A percentile compares a stretch with the other conserved stretches of the same genome.
phyloP scores from a whole-genome alignment of 371 early-diverging fungal species.

The Syncephalis fuscata region DNA sequence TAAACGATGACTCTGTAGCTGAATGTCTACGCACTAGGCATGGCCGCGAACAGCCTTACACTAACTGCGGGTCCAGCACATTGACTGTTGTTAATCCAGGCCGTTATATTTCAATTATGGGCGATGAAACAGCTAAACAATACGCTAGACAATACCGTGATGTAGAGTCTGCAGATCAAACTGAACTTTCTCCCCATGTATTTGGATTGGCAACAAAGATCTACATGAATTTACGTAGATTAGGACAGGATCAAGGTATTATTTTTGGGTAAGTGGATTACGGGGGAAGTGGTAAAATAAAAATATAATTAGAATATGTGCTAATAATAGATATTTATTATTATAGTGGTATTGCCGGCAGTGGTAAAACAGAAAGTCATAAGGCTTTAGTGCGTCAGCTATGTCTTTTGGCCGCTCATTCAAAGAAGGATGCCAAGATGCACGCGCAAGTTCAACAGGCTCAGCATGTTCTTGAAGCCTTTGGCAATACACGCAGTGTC shows the following conservation, averaged over 20 bases:
- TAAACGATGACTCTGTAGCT: no score
- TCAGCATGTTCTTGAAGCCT: slow-evolving; percentile 44
- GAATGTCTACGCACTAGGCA: no score
- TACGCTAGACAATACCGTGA: not conserved
- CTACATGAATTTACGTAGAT: slow-evolving; percentile 65
- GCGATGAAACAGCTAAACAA: no score
- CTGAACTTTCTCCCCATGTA: slow-evolving; percentile 56
- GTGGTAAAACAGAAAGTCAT: slow-evolving; percentile 61
- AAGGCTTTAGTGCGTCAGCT: slow-evolving; percentile 50
- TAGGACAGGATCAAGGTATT: slow-evolving; percentile 66
- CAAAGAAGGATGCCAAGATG: slow-evolving; percentile 53
- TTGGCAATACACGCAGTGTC: slow-evolving; percentile 55
- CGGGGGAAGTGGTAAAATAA: no score
- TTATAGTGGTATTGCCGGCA: slow-evolving; percentile 62
- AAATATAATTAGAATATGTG: not conserved
- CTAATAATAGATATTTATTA: not conserved
- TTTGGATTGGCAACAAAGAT: slow-evolving; percentile 60
- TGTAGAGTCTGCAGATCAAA: not conserved
- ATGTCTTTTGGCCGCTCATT: slow-evolving; percentile 40
- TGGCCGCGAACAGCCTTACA: no score
- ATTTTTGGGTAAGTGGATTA: slow-evolving; percentile 41
- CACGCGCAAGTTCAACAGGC: slow-evolving; percentile 50
- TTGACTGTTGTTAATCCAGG: no score
- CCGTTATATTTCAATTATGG: no score
- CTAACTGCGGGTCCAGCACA: no score